Conservation (phyloP, 2,329 filamentous ascomycete species). For the Penicillium sp. region DNA sequence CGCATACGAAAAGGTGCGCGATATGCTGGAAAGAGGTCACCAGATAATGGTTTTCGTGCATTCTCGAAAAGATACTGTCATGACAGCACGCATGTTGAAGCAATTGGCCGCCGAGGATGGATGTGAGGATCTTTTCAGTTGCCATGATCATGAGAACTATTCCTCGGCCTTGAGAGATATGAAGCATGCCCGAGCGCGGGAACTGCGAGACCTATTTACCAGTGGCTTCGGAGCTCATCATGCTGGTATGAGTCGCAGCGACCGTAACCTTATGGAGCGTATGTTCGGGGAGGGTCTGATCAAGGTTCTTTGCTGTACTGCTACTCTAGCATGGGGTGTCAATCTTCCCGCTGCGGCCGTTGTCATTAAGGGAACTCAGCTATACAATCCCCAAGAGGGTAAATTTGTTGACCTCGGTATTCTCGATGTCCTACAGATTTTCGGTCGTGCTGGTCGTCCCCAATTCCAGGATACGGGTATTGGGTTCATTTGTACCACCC, state of each 20-base stretch:
- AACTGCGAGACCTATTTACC: slow-evolving; percentile 82
- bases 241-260: slow-evolving; percentile 91
- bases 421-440: slow-evolving; percentile 94
- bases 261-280: slow-evolving; percentile 92
- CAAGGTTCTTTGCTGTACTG: slow-evolving; percentile 96
- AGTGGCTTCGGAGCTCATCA: slow-evolving; percentile 96
- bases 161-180: slow-evolving; percentile 79
- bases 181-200: slow-evolving; percentile 79
- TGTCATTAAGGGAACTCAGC: slow-evolving; percentile 95
- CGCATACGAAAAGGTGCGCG: slow-evolving; percentile 89
- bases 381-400: slow-evolving; percentile 94
- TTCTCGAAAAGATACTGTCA: slow-evolving; percentile 88
- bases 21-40: slow-evolving; percentile 89
- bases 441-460: slow-evolving; percentile 94
- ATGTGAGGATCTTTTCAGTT: slow-evolving; percentile 80
- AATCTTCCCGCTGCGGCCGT: slow-evolving; percentile 96
- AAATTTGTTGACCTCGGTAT: slow-evolving; percentile 97
- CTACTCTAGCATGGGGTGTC: slow-evolving; percentile 97
- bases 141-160: slow-evolving; percentile 74
- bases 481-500: slow-evolving; percentile 95
- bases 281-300: slow-evolving; percentile 90
- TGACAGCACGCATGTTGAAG: slow-evolving; percentile 80
- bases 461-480: slow-evolving; percentile 98
- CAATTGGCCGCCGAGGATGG: slow-evolving; percentile 82
- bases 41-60: slow-evolving; percentile 99